These are phyloP conservation scores for Lagenaria siceraria DNA, from an alignment of 306 rosid species.

Conservation along the genomic window DNA sequence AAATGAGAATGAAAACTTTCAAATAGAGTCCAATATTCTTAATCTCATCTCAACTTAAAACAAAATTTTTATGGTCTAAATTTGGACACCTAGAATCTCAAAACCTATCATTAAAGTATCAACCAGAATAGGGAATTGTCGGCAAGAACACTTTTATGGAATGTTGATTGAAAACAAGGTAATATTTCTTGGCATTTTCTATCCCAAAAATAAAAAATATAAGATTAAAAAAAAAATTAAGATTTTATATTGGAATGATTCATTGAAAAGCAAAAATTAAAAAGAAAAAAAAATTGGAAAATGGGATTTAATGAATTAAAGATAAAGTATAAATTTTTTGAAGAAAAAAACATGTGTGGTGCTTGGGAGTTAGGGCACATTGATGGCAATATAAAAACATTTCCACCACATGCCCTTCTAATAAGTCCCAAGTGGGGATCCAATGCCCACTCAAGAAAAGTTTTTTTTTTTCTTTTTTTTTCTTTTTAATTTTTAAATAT, in stretches of 20 bases:
- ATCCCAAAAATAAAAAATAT: background rate
- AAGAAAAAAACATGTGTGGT: background rate
- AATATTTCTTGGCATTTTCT: background rate
- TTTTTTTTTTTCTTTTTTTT: no score
- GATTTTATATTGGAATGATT: background rate
- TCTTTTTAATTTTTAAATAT: background rate
- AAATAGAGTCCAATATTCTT: background rate
- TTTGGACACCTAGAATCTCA: background rate
- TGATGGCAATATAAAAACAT: background rate
- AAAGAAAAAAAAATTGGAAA: background rate
- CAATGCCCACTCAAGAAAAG: background rate
- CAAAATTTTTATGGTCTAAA: background rate
- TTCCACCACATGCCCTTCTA: constrained; percentile 2
- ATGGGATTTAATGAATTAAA: background rate
- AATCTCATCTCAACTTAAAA: background rate
- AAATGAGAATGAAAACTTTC: background rate
- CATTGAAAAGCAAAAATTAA: background rate
- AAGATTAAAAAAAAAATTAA: background rate
- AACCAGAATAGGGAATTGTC: background rate
- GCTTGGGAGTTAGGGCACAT: constrained; percentile 14
- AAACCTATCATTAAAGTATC: background rate
- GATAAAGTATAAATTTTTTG: background rate
- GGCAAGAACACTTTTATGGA: background rate
- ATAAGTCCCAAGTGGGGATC: background rate
- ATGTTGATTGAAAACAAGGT: background rate